Evolutionary conservation across 176 grass and related monocot genomes (phyloP), one percentile per base, ranked within the genome.

Genomic region (Eragrostis curvula): DNA sequence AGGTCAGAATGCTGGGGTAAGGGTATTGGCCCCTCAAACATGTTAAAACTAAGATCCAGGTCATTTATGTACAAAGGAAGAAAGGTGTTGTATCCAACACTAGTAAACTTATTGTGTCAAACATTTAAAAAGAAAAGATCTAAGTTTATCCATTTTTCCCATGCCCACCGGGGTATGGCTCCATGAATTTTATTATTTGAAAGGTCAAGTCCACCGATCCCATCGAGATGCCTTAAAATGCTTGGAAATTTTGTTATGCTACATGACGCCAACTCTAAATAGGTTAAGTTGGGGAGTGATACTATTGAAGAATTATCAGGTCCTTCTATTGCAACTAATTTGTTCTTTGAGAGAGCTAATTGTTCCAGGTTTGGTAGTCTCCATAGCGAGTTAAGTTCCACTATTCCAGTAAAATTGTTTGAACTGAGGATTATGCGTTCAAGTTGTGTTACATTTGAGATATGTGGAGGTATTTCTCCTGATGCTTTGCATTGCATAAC

Each of bases 171-270:
- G 14, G 93, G 90, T 79, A 95, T 61, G 4, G 10, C 12, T 36
- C 79, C 85, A 16, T 67, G n/a, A 18, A 95, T 90, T 32, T 83
- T 66, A n/a, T 95, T 95, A 41, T 78, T 69, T 30, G 93, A 95
- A 56, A 95, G 87, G 60, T 92, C 93, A 24, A 95, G 63, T 13
- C 0, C 12, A n/a, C 6, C 43, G 6, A 92, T 74, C 8, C 11
- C 15, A 66, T 70, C 8, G n/a, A 81, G 79, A 48, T 71, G 46
- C 44, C 61, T 85, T 5, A 95, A 62, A 20, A 88, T 62, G 55
- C 24, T 62, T 1, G 87, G 90, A 42, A 88, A 71, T 17, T 52
- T 90, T 27, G 12, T 56, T 61, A 95, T 64, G 48, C 80, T 86
- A 59, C 90, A 94, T 45, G 62, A 79, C 39, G 49, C 83, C 43